Conservation (phyloP, 1,284 basidiomycete genomes). For the Fomitopsis pinicola region DNA sequence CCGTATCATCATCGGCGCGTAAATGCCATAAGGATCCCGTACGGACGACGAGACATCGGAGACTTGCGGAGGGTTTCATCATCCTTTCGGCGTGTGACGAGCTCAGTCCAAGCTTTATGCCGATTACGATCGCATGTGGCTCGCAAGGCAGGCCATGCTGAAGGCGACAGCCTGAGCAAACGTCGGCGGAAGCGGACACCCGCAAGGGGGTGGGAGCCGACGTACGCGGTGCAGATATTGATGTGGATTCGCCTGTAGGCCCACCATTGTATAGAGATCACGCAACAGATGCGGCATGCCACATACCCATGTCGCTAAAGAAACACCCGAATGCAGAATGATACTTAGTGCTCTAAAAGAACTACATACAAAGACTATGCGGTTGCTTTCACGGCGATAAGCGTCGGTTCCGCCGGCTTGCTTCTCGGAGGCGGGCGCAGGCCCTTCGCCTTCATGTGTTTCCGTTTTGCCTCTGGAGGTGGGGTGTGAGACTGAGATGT, state of each 20-base stretch:
- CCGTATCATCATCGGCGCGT: slow-evolving; percentile 7
- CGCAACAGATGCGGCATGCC: background rate
- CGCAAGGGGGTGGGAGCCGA: background rate
- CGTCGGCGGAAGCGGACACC: slow-evolving; percentile 1
- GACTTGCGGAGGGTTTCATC: background rate
- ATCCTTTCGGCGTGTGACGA: slow-evolving; percentile 8
- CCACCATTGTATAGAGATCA: background rate
- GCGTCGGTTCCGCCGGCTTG: slow-evolving; percentile 16
- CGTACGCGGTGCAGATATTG: too few species aligned
- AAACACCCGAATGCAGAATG: background rate
- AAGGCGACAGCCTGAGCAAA: background rate
- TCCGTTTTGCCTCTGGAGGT: slow-evolving; percentile 60
- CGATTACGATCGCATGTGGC: background rate
- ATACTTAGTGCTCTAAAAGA: background rate
- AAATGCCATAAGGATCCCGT: background rate
- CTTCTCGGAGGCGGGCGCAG: slow-evolving; percentile 54
- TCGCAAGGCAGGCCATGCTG: background rate
- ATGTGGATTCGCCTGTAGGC: background rate
- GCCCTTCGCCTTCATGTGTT: slow-evolving; percentile 72
- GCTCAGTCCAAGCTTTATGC: slow-evolving; percentile 2
- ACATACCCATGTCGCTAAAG: background rate
- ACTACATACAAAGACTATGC: slow-evolving; percentile 10
- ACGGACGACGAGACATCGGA: background rate
- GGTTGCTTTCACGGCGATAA: slow-evolving; percentile 17
- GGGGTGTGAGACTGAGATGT: background rate